phyloP scores from a whole-genome alignment of 73 alveolate species.

The Uronychia binucleata region DNA sequence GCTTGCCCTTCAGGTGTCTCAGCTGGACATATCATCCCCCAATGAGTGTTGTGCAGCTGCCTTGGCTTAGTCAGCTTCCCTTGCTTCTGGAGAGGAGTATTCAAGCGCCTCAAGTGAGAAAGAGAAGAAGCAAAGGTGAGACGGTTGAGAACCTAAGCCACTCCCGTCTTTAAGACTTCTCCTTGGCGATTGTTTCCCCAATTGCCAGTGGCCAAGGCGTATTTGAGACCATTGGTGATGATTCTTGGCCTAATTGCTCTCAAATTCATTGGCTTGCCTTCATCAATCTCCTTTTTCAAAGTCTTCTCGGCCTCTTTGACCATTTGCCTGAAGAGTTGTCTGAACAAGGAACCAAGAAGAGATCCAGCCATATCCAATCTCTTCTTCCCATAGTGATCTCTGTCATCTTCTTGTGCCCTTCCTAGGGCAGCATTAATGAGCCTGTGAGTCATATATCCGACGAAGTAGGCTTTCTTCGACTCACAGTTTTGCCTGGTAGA shows the following conservation, averaged over 20 bases:
- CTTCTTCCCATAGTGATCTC: constrained; percentile 99
- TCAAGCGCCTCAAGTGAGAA: constrained; percentile 97
- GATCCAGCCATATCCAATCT: constrained; percentile 99
- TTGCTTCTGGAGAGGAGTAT: constrained; percentile 94
- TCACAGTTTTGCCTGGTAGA: constrained; percentile 70
- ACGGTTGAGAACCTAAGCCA: constrained; percentile 97
- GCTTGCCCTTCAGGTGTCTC: constrained; percentile 99
- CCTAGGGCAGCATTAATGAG: constrained; percentile 95
- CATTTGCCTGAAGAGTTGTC: constrained; percentile 87
- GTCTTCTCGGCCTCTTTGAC: constrained; percentile 83
- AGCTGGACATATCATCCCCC: constrained; percentile 99
- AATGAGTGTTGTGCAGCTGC: constrained; percentile 99
- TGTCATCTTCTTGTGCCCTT: constrained; percentile 97
- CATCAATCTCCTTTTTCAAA: constrained; percentile 76
- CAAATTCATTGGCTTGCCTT: constrained; percentile 47
- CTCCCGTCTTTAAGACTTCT: constrained; percentile 97
- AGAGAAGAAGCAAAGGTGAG: constrained; percentile 97
- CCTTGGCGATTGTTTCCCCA: constrained; percentile 96
- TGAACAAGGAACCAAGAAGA: constrained; percentile 89
- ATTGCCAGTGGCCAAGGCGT: constrained; percentile 98
- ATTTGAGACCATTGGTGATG: constrained; percentile 89
- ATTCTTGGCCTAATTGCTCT: constrained; percentile 70
- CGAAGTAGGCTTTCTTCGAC: constrained; percentile 96
- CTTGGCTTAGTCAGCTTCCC: constrained; percentile 99
- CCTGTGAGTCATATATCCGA: constrained; percentile 99